Percentiles rank a stretch among this genome's conserved stretches.
Evolutionary conservation across 495 filamentous ascomycete genomes (phyloP).

Genomic region (Aeminium ludgeri): DNA sequence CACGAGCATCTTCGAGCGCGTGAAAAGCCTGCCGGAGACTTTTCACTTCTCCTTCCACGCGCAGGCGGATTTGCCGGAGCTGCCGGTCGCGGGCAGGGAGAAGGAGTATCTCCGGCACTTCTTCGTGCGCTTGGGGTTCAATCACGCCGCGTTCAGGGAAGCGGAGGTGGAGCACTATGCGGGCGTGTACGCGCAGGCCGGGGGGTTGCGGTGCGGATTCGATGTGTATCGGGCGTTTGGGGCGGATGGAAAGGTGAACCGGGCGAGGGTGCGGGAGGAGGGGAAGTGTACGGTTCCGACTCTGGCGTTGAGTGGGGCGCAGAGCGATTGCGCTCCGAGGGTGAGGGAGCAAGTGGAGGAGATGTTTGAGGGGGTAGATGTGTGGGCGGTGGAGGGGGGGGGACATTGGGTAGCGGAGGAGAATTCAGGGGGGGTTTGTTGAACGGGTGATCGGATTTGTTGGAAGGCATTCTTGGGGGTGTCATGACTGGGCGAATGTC

Average conservation of each 20-base stretch:
- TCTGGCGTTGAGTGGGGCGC: slow-evolving; percentile 24
- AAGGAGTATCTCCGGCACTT: slow-evolving; percentile 31
- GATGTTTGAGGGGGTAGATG: too few species aligned
- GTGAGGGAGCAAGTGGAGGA: too few species aligned
- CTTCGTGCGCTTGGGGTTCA: slow-evolving; percentile 25
- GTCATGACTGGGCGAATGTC: too few species aligned
- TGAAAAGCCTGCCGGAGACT: slow-evolving; percentile 11
- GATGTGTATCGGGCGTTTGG: slow-evolving; percentile 30
- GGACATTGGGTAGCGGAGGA: too few species aligned
- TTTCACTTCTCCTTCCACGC: slow-evolving; percentile 34
- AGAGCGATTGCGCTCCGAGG: too few species aligned
- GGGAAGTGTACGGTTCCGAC: slow-evolving; percentile 28
- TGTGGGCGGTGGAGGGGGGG: too few species aligned
- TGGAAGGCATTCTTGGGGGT: too few species aligned
- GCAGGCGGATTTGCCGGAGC: slow-evolving; percentile 27
- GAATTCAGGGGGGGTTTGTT: too few species aligned
- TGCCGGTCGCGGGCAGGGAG: slow-evolving; percentile 28
- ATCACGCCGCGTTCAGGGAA: slow-evolving; percentile 23
- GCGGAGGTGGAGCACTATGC: slow-evolving; percentile 28
- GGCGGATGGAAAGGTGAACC: slow-evolving; percentile 26
- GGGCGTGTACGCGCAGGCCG: slow-evolving; percentile 23
- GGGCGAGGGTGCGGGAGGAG: slow-evolving; percentile 21
- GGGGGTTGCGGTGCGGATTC: slow-evolving; percentile 27
- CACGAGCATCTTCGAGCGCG: slow-evolving; percentile 19
- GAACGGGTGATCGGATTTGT: too few species aligned